A percentile compares a stretch with the other conserved stretches of the same genome.
Evolutionary conservation across 2,329 filamentous ascomycete genomes (phyloP).

Genomic region (Penicillium freii): DNA sequence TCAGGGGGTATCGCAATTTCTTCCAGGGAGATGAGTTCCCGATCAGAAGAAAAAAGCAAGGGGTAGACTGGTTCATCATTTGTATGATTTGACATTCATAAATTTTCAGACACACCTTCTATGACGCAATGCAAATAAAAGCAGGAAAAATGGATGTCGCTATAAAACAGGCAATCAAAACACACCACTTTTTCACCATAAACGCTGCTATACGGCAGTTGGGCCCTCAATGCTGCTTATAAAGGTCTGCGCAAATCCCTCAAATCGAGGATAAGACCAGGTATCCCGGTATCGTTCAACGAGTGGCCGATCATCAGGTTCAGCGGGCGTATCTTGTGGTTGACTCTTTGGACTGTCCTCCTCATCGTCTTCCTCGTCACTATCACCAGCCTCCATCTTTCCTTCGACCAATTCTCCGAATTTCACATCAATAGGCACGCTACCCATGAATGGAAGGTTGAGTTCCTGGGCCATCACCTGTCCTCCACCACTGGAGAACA

Average conservation of each 20-base stretch:
- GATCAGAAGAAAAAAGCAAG: no score
- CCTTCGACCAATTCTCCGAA: slow-evolving; percentile 85
- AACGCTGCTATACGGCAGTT: neutral
- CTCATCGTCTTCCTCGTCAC: slow-evolving; percentile 28
- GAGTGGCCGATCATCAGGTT: slow-evolving; percentile 34
- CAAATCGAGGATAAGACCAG: slow-evolving; percentile 45
- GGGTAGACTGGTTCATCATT: neutral
- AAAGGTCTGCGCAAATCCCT: slow-evolving; percentile 41
- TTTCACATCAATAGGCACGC: slow-evolving; percentile 87
- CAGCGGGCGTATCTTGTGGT: slow-evolving; percentile 6
- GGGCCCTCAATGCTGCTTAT: slow-evolving; percentile 29
- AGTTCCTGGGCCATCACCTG: slow-evolving; percentile 86
- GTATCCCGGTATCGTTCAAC: slow-evolving; percentile 46
- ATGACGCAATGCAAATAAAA: slow-evolving; percentile 16
- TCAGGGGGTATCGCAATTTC: slow-evolving; percentile 2
- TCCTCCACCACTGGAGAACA: slow-evolving; percentile 90
- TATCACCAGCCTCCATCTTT: slow-evolving; percentile 26
- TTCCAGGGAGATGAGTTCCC: neutral
- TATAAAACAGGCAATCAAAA: slow-evolving; percentile 1
- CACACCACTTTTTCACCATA: neutral
- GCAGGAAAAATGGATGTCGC: slow-evolving; percentile 6
- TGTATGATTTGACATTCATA: neutral
- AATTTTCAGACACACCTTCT: neutral
- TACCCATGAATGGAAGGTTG: slow-evolving; percentile 76
- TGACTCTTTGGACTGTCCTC: slow-evolving; percentile 16